Base-by-base conservation (phyloP, 139 green algal genomes). In the Eudorina sp. region DNA sequence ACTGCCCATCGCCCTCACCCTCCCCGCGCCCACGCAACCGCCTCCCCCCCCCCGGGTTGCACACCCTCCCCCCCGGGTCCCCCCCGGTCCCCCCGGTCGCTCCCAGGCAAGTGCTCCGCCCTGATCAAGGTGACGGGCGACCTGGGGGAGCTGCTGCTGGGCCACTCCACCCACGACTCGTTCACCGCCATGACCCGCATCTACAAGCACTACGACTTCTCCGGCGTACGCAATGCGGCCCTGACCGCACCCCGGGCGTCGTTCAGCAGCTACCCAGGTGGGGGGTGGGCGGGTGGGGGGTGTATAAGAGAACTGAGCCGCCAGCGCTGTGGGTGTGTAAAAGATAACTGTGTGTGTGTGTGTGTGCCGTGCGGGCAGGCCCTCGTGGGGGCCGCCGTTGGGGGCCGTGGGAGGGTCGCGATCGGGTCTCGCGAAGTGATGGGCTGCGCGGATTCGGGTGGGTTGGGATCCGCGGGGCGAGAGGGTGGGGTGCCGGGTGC, bases 201-300 rank as follows among this genome's bases (percentile, higher is more conserved):
- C 43, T 97, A 93, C 94, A 98, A 97, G 90, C 91, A 96, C 90
- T 96, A 95, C 74, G 53, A 93, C 40, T 89, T 96, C 34, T 72
- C 85, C 34, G 53, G n/a, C 6, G 27, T 92, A 38, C 23, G 8
- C 8, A 66, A 87, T 1, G 4, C 38, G 27, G 74, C 60, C 14
- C 19, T 83, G 75, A 29, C 23, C 31, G 84, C 38, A 1, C 46
- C 21, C 19, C 40, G 64, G 14, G 70, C 95, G 41, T 94, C 94
- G 0, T 96, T 97, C 92, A 92, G 83, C 55, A 91, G 72, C 84
- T 97, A 97, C 91, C 93, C 94, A 0, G 92, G 89, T 76, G 72
- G 16, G 78, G 9, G 31, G 51, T n/a, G 34, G 48, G 75, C 14
- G 11, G 29, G 75, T 31, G 16, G 21, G 38, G 70, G 8, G 66